Conservation (phyloP, 2,329 filamentous ascomycete species). For the Aspergillus aculeatinus region DNA sequence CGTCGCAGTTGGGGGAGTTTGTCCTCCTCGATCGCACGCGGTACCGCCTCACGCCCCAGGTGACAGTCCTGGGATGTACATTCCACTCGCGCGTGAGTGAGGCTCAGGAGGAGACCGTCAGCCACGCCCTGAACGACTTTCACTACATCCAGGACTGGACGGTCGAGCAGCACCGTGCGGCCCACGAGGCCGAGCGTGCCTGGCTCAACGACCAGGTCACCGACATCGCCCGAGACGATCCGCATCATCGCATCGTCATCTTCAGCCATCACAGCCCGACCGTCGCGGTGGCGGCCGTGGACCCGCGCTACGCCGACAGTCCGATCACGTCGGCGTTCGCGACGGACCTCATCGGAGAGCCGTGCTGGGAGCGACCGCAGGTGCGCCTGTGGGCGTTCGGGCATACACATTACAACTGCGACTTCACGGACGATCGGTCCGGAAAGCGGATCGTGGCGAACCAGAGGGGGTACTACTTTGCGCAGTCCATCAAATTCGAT, state of each 20-base stretch:
- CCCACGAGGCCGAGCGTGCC: conserved; percentile 34
- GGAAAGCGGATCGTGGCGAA: conserved; percentile 42
- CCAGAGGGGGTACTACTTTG: conserved; percentile 44
- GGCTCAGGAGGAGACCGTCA: conserved; percentile 40
- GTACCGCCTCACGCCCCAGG: conserved; percentile 36
- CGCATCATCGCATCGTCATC: conserved; percentile 37
- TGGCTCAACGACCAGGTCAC: conserved; percentile 44
- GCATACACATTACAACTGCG: conserved; percentile 51
- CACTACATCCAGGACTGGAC: conserved; percentile 45
- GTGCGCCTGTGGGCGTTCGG: conserved; percentile 51
- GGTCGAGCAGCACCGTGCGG: conserved; percentile 31
- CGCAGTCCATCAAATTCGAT: conserved; percentile 39
- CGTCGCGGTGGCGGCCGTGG: conserved; percentile 24
- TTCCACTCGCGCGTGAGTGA: conserved; percentile 52
- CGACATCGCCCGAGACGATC: conserved; percentile 29
- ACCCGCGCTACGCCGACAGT: conserved; percentile 36
- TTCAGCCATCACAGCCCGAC: conserved; percentile 44
- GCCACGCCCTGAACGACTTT: conserved; percentile 53
- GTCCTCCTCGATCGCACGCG: conserved; percentile 43
- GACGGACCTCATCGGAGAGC: conserved; percentile 42
- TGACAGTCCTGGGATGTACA: conserved; percentile 49
- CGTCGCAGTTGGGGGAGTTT: conserved; percentile 32
- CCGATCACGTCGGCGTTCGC: conserved; percentile 40
- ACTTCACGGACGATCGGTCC: conserved; percentile 33
- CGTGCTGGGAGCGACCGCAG: conserved; percentile 38